These are phyloP conservation scores for Aspergillus sp. DNA, from an alignment of 2,329 filamentous ascomycete species.

Conservation along the genomic window DNA sequence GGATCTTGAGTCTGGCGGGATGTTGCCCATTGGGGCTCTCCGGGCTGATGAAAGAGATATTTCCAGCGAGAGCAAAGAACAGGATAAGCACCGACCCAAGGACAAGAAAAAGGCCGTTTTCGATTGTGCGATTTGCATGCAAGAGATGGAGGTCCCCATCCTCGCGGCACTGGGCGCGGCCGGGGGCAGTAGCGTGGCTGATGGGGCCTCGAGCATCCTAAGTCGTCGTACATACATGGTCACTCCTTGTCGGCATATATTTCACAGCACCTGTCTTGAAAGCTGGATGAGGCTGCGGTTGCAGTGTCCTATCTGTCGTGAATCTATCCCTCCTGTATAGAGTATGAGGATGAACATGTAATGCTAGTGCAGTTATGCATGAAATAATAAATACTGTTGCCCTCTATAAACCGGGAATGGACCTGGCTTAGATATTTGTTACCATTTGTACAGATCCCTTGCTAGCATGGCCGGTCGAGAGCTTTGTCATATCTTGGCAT, in stretches of 20 bases:
- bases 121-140: slow-evolving; percentile 93
- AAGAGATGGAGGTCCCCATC: slow-evolving; percentile 84
- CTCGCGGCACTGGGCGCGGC: slow-evolving; percentile 52
- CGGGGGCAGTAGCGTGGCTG: slow-evolving; percentile 36
- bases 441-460: too few species aligned
- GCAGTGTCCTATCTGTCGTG: slow-evolving; percentile 92
- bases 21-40: slow-evolving; percentile 70
- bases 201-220: slow-evolving; percentile 59
- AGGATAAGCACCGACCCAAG: slow-evolving; percentile 35
- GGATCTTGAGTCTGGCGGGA: slow-evolving; percentile 69
- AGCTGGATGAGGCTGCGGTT: slow-evolving; percentile 93
- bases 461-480: too few species aligned
- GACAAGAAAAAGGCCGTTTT: slow-evolving; percentile 60
- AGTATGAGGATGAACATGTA: not conserved
- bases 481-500: too few species aligned
- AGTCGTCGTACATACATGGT: slow-evolving; percentile 89
- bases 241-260: slow-evolving; percentile 92
- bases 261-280: slow-evolving; percentile 86
- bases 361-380: not conserved
- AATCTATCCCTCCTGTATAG: slow-evolving; percentile 78
- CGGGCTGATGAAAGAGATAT: slow-evolving; percentile 42
- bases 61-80: slow-evolving; percentile 31
- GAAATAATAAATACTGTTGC: not conserved
- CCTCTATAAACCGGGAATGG: too few species aligned
- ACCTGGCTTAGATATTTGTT: too few species aligned